These are phyloP conservation scores for Penicillium sp. DNA, from an alignment of 2,329 filamentous ascomycete genomes.

Conservation along the genomic window DNA sequence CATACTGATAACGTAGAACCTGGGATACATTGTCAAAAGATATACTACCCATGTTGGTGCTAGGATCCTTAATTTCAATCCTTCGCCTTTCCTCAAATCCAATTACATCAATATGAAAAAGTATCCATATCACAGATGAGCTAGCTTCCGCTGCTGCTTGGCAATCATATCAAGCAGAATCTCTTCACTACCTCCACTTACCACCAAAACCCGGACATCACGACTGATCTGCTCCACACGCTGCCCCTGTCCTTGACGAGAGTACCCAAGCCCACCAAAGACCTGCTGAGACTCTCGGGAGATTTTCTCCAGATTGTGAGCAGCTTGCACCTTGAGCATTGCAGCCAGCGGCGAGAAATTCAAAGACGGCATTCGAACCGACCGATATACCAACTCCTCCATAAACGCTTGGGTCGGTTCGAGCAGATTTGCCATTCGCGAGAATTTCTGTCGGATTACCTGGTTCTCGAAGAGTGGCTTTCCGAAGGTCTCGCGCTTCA, in stretches of 20 bases:
- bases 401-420: conserved; percentile 61
- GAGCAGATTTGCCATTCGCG: conserved; percentile 54
- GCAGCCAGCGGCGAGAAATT: conserved; percentile 16
- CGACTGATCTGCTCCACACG: conserved; percentile 57
- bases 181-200: conserved; percentile 58
- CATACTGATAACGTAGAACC: no score
- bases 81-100: no score
- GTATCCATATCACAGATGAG: not conserved
- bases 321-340: conserved; percentile 51
- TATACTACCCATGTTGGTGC: no score
- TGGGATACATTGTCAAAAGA: no score
- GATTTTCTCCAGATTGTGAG: conserved; percentile 52
- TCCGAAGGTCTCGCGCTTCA: conserved; percentile 58
- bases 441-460: conserved; percentile 59
- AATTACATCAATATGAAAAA: no score
- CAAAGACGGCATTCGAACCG: conserved; percentile 19
- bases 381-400: conserved; percentile 56
- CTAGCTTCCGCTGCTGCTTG: conserved; percentile 5
- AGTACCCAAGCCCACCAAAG: conserved; percentile 56
- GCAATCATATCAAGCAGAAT: conserved; percentile 41
- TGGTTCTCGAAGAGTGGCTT: conserved; percentile 58
- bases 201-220: conserved; percentile 55
- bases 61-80: no score
- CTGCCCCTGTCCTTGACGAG: conserved; percentile 49
- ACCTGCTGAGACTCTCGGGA: conserved; percentile 57